Conservation (phyloP, 2,329 filamentous ascomycete genomes). For the Coniochaeta pulveracea region DNA sequence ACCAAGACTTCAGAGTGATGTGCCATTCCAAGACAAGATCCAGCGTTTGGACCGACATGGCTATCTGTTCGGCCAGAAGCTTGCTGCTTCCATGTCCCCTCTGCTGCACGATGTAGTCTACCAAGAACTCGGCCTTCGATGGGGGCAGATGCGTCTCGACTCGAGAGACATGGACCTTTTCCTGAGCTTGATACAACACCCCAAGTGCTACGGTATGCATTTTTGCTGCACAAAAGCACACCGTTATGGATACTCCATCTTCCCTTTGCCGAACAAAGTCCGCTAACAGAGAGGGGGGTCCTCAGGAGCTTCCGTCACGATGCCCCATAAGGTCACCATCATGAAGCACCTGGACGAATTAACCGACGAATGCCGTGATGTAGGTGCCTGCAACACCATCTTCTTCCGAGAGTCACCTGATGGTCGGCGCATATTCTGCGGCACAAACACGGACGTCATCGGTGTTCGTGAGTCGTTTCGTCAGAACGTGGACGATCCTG, state of each 20-base stretch:
- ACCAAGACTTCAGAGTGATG: constrained; percentile 1
- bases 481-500: constrained; percentile 37
- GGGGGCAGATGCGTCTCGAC: constrained; percentile 41
- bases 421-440: constrained; percentile 45
- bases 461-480: constrained; percentile 65
- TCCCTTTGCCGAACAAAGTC: not conserved
- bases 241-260: not conserved
- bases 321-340: constrained; percentile 75
- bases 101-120: constrained; percentile 43
- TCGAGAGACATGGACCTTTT: constrained; percentile 37
- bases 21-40: constrained; percentile 1
- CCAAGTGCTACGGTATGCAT: constrained; percentile 45
- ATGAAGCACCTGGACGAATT: constrained; percentile 62
- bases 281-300: constrained; percentile 12
- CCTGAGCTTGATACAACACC: constrained; percentile 38
- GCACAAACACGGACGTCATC: constrained; percentile 73
- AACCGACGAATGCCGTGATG: constrained; percentile 59
- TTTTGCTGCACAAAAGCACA: not conserved
- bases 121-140: constrained; percentile 33
- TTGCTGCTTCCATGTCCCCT: constrained; percentile 43
- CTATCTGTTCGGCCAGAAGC: constrained; percentile 46
- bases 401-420: constrained; percentile 43
- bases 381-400: constrained; percentile 73
- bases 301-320: constrained; percentile 60
- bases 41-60: constrained; percentile 28